Conservation (phyloP, 2,329 filamentous ascomycete species). For the Colletotrichum spaethianum region DNA sequence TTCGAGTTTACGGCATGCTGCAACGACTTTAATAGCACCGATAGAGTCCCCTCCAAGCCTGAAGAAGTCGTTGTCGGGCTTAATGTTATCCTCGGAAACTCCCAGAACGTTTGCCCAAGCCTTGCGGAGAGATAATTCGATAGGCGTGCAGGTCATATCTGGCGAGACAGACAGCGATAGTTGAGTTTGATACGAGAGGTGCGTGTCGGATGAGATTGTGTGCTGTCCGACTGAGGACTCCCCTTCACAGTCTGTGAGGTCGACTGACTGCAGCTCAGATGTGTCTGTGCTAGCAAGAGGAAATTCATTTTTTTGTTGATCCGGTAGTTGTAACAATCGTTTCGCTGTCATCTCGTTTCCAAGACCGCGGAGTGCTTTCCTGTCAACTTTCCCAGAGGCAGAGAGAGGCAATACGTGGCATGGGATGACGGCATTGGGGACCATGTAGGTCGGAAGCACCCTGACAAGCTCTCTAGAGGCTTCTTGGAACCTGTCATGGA, state of each 20-base stretch:
- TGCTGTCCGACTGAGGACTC: constrained; percentile 15
- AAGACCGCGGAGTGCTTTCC: constrained; percentile 14
- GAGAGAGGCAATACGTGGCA: constrained; percentile 13
- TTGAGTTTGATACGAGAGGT: background rate
- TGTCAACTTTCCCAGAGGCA: constrained; percentile 31
- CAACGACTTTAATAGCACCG: constrained; percentile 46
- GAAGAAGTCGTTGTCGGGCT: constrained; percentile 48
- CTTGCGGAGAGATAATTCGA: background rate
- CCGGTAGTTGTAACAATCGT: background rate
- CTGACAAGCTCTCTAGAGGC: background rate
- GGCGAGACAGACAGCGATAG: background rate
- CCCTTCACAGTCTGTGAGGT: background rate
- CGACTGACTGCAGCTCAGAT: background rate
- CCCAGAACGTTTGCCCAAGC: constrained; percentile 41
- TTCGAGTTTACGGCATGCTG: constrained; percentile 10
- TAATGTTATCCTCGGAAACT: constrained; percentile 45
- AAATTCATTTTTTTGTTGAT: background rate
- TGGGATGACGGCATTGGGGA: constrained; percentile 22
- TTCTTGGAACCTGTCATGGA: background rate
- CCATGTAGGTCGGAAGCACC: constrained; percentile 35
- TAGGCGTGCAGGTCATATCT: background rate
- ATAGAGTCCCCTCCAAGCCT: constrained; percentile 46
- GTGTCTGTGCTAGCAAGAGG: background rate
- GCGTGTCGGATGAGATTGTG: background rate
- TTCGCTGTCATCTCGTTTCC: background rate